These are phyloP conservation scores for Candida labiduridarum DNA, from an alignment of 1,139 yeast species.

Conservation along the genomic window DNA sequence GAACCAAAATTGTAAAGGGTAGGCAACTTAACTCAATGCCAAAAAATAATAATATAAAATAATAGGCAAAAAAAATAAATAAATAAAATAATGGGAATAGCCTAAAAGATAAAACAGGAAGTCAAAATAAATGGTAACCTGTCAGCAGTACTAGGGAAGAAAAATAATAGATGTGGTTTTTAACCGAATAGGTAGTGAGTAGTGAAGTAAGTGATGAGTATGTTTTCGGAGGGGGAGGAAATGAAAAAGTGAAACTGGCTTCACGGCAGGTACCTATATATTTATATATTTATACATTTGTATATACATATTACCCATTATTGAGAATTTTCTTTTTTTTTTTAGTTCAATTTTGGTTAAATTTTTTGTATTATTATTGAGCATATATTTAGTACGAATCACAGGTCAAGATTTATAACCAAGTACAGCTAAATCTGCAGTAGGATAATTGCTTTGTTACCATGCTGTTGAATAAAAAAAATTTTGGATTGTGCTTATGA, in stretches of 20 bases:
- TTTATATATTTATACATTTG: neutral
- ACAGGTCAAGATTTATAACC: neutral
- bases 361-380: neutral
- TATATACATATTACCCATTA: neutral
- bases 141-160: neutral
- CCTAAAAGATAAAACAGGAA: neutral
- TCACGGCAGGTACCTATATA: neutral
- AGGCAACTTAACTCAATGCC: neutral
- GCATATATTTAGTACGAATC: neutral
- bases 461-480: neutral
- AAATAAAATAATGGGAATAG: neutral
- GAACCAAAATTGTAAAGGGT: too few species aligned
- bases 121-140: neutral
- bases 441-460: neutral
- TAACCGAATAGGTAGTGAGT: neutral
- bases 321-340: neutral
- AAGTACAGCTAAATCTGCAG: neutral
- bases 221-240: neutral
- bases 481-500: neutral
- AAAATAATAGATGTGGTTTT: neutral
- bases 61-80: neutral
- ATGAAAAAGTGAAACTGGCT: neutral
- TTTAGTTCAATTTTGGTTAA: neutral
- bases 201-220: neutral
- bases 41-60: neutral